A percentile compares a stretch with the other conserved stretches of the same genome.
Conservation (phyloP, 1,139 yeast genomes). For the Trichomonascaceae sp. region DNA sequence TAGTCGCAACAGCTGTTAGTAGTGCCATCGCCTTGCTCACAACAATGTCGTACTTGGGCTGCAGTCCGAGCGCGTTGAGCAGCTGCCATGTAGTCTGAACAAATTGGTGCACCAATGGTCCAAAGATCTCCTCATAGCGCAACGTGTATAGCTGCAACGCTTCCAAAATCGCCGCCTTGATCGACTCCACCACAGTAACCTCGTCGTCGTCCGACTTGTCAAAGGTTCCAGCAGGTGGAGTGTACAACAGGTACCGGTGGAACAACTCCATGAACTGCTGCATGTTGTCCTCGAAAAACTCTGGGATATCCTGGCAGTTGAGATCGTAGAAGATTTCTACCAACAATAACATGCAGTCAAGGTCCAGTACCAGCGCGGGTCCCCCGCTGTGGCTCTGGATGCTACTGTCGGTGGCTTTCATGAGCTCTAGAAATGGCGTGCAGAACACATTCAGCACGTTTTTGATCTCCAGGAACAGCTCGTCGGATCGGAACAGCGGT, state of each 20-base stretch:
- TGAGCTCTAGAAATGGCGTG: conserved; percentile 60
- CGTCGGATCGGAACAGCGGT: conserved; percentile 85
- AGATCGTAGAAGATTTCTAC: conserved; percentile 81
- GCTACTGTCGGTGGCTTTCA: conserved; percentile 51
- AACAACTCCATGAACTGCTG: conserved; percentile 63
- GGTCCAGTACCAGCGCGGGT: conserved; percentile 36
- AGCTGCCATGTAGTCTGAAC: conserved; percentile 76
- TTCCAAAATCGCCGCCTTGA: conserved; percentile 77
- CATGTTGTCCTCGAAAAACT: conserved; percentile 89
- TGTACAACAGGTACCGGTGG: conserved; percentile 63
- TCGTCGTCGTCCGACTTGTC: conserved; percentile 51
- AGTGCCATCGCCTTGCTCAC: conserved; percentile 74
- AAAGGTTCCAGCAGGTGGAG: conserved; percentile 29
- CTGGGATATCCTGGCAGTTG: conserved; percentile 96
- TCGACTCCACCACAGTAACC: conserved; percentile 55
- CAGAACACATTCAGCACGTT: conserved; percentile 77
- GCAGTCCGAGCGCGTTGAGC: conserved; percentile 51
- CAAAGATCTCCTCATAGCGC: conserved; percentile 85
- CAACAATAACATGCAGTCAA: conserved; percentile 59
- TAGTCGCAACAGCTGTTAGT: conserved; percentile 66
- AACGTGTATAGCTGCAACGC: conserved; percentile 75
- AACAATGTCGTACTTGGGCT: conserved; percentile 71
- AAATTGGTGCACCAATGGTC: conserved; percentile 58
- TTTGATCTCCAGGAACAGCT: conserved; percentile 73
- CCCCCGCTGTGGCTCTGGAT: conserved; percentile 36